These are phyloP conservation scores for Cladorrhinum sp. DNA, from an alignment of 2,329 filamentous ascomycete genomes.

Conservation along the genomic window DNA sequence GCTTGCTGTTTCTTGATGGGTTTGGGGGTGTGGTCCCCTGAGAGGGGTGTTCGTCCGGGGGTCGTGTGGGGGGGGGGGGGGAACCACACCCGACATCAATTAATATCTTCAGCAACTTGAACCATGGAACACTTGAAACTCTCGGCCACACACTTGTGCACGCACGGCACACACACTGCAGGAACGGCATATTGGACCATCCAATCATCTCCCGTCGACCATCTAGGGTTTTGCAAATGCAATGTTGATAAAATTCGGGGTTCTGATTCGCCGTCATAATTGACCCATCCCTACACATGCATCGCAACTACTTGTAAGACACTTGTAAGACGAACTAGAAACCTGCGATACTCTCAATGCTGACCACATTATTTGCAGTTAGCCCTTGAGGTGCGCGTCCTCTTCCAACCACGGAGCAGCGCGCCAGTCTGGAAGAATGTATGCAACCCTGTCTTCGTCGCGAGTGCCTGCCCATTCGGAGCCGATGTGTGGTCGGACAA, in stretches of 20 bases:
- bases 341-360: neutral
- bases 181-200: neutral
- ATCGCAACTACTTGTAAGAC: too few species aligned
- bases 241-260: neutral
- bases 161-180: neutral
- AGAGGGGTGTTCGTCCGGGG: neutral
- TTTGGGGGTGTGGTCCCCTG: neutral
- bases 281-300: neutral
- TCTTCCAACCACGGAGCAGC: conserved; percentile 29
- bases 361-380: neutral
- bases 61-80: neutral
- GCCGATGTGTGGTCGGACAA: conserved; percentile 47
- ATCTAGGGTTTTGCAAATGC: neutral
- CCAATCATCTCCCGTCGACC: neutral
- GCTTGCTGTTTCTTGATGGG: neutral
- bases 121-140: neutral
- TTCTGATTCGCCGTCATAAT: neutral
- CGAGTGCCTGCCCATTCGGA: conserved; percentile 39
- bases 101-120: neutral
- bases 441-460: conserved; percentile 39
- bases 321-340: neutral
- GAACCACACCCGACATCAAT: neutral
- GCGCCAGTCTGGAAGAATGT: conserved; percentile 50
- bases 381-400: conserved; percentile 19
- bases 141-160: neutral